Evolutionary conservation across 106 monocot genomes (phyloP), one percentile per base, ranked within the genome.

Genomic region (Platanthera zijinensis): DNA sequence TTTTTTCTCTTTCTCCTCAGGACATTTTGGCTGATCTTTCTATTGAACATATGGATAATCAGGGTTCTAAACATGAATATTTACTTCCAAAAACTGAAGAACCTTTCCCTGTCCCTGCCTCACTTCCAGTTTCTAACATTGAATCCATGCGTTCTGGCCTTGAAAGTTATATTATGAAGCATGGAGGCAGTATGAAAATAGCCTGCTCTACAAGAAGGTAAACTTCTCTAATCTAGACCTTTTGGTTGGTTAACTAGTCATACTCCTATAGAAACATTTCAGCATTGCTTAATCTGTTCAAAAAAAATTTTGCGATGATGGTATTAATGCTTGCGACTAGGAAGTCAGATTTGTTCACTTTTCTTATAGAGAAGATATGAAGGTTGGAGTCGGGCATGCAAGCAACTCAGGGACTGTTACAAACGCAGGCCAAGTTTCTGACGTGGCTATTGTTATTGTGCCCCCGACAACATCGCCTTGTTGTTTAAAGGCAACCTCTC

Each of bases 141-240:
- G 83, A 88, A 28, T 81, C 71, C 22, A 72, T 93, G 30, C 62
- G 53, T 83, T 90, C 74, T 81, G 87, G 90, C 59, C 84, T 93
- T 67, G 74, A 86, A 84, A 81, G 84, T 71, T 88, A 93, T 84
- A 79, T 84, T 71, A 76, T 82, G 51, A 81, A 53, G 73, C 87
- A 90, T 79, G 80, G 82, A 54, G 70, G 70, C 70, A 48, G 70
- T 48, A 47, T 5, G 7, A 46, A 48, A 48, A 18, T 70, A 48
- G 70, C 76, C 50, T 89, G 92, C 76, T 80, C 77, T 52, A 15
- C 78, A 15, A 82, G 73, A 48, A 80, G 85, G 92, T 93, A 72
- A 25, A 66, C 66, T 70, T 48, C 17, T 70, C n/a, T 47, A 70
- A 62, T 19, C 21, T 8, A 57, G 4, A 4, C 15, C 15, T 21